These are phyloP conservation scores for Auricularia heimuer DNA, from an alignment of 768 basidiomycete species.

Conservation along the genomic window DNA sequence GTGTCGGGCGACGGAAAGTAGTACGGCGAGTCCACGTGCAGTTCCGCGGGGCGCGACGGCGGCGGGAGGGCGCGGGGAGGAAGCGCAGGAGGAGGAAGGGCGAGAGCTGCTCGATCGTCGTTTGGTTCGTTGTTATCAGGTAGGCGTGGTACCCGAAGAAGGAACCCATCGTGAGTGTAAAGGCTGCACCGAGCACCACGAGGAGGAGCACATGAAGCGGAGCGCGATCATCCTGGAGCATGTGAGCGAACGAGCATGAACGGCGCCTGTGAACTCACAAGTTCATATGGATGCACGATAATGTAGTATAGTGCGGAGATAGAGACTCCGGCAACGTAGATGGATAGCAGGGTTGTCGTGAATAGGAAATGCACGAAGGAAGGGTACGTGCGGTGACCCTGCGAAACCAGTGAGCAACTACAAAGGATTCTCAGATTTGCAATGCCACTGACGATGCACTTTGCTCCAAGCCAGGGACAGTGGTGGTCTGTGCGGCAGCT, in stretches of 20 bases:
- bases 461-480: conserved; percentile 72
- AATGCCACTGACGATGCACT: conserved; percentile 48
- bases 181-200: conserved; percentile 46
- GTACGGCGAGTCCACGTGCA: conserved; percentile 27
- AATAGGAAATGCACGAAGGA: conserved; percentile 73
- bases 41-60: conserved; percentile 7
- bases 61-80: conserved; percentile 49
- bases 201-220: conserved; percentile 66
- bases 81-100: conserved; percentile 66
- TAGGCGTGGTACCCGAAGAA: conserved; percentile 72
- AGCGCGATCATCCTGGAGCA: conserved; percentile 45
- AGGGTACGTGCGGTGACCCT: conserved; percentile 80
- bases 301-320: conserved; percentile 50
- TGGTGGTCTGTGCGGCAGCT: conserved; percentile 54
- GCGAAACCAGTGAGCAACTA: neutral
- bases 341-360: conserved; percentile 49
- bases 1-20: conserved; percentile 11
- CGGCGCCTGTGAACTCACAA: conserved; percentile 35
- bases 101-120: conserved; percentile 69
- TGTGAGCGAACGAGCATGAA: conserved; percentile 1
- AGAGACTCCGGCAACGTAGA: conserved; percentile 49
- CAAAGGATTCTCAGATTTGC: neutral
- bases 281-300: conserved; percentile 48
- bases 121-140: conserved; percentile 71
- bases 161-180: conserved; percentile 60